Percentiles rank a stretch among this genome's conserved stretches.
These are phyloP conservation scores for Xanthoconium stramineum DNA, from an alignment of 768 basidiomycete species.

Conservation along the genomic window DNA sequence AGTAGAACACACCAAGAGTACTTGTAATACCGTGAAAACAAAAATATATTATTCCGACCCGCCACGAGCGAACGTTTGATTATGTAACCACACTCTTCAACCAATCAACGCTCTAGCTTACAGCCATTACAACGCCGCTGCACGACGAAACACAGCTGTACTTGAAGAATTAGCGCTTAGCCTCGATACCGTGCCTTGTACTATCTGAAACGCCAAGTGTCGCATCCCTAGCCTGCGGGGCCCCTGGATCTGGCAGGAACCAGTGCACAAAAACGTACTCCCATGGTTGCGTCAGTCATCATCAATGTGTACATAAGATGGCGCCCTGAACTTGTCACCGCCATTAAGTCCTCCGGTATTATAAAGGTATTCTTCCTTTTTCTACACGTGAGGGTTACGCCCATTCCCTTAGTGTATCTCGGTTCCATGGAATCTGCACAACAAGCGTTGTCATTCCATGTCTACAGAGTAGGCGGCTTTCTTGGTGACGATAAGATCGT, in stretches of 20 bases:
- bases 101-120: too few species aligned
- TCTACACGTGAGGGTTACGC: neutral
- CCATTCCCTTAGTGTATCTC: neutral
- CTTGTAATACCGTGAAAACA: constrained; percentile 27
- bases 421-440: constrained; percentile 2
- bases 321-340: neutral
- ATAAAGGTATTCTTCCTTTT: neutral
- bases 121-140: too few species aligned
- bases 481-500: constrained; percentile 25
- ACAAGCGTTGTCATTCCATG: constrained; percentile 19
- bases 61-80: constrained; percentile 19
- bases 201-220: too few species aligned
- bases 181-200: too few species aligned
- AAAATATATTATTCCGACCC: constrained; percentile 29
- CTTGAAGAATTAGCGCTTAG: too few species aligned
- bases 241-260: neutral
- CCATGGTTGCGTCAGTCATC: neutral
- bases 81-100: constrained; percentile 12
- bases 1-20: constrained; percentile 1
- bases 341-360: neutral
- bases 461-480: constrained; percentile 24
- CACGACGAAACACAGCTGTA: too few species aligned
- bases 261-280: neutral
- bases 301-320: neutral
- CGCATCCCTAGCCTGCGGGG: neutral